Conservation (phyloP, 305 asterid species). For the Salvia sclarea region DNA sequence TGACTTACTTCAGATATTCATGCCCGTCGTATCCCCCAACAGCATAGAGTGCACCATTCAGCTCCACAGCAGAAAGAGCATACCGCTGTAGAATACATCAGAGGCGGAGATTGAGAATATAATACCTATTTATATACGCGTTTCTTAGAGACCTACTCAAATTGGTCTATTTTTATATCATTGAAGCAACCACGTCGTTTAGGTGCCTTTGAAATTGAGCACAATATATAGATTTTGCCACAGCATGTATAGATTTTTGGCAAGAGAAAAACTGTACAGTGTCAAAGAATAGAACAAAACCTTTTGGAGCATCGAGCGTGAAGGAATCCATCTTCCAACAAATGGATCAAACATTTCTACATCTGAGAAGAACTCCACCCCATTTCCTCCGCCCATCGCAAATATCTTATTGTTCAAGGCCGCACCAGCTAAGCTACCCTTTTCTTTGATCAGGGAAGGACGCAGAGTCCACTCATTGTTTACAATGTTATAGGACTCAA, state of each 20-base stretch:
- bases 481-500: slow-evolving; percentile 72
- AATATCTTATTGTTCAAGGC: slow-evolving; percentile 60
- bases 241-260: slow-evolving; percentile 7
- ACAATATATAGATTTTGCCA: not conserved
- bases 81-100: slow-evolving; percentile 50
- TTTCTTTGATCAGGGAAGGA: slow-evolving; percentile 57
- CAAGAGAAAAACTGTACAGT: not conserved
- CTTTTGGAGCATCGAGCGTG: slow-evolving; percentile 80
- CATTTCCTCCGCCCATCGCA: slow-evolving; percentile 86
- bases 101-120: slow-evolving; percentile 21
- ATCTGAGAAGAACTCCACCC: slow-evolving; percentile 57
- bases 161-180: not conserved
- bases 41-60: slow-evolving; percentile 74
- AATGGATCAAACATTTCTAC: slow-evolving; percentile 77
- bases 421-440: slow-evolving; percentile 74
- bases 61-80: slow-evolving; percentile 73
- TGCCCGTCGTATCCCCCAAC: slow-evolving; percentile 79
- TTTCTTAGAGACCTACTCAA: not conserved
- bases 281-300: slow-evolving; percentile 32
- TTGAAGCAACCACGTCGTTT: not conserved
- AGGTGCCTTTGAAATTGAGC: not conserved
- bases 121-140: not conserved
- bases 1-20: slow-evolving; percentile 66
- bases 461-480: slow-evolving; percentile 59
- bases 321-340: slow-evolving; percentile 71